A percentile compares a stretch with the other conserved stretches of the same genome.
Conservation (phyloP, 2,329 filamentous ascomycete genomes). For the Fusarium humuli region DNA sequence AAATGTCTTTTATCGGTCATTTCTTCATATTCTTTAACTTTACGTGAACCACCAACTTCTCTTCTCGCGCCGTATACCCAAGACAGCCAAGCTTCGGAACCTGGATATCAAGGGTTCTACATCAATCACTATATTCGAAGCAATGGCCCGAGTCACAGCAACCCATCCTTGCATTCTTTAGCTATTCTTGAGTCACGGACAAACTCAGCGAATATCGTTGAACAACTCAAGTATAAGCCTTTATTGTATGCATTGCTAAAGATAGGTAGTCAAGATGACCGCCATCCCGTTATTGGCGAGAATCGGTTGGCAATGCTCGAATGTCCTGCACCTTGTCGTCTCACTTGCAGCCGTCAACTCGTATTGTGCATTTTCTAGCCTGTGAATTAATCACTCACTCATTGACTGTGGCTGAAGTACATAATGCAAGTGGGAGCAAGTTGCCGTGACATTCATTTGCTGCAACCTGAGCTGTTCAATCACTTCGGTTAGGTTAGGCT, state of each 20-base stretch:
- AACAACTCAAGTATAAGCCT: background rate
- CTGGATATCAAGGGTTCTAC: background rate
- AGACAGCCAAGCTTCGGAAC: background rate
- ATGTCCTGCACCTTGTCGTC: conserved; percentile 14
- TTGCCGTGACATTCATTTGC: conserved; percentile 25
- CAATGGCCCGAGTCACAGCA: background rate
- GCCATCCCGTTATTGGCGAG: conserved; percentile 23
- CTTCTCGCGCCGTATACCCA: background rate
- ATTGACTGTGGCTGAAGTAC: conserved; percentile 23
- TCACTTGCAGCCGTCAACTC: conserved; percentile 31
- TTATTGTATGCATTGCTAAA: conserved; percentile 9
- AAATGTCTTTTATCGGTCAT: background rate
- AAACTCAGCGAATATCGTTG: background rate
- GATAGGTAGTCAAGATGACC: conserved; percentile 16
- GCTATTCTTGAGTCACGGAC: background rate
- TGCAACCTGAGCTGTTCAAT: conserved; percentile 19
- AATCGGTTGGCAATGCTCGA: conserved; percentile 25
- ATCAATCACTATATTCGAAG: background rate
- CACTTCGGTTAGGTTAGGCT: background rate
- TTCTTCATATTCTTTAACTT: background rate
- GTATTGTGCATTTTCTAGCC: conserved; percentile 6
- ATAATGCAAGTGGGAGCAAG: conserved; percentile 22
- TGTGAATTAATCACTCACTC: conserved; percentile 26
- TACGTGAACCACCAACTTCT: background rate
- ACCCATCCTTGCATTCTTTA: background rate